Evolutionary conservation across 805 yeast genomes (phyloP).

Genomic region (Ogataea methylovora): DNA sequence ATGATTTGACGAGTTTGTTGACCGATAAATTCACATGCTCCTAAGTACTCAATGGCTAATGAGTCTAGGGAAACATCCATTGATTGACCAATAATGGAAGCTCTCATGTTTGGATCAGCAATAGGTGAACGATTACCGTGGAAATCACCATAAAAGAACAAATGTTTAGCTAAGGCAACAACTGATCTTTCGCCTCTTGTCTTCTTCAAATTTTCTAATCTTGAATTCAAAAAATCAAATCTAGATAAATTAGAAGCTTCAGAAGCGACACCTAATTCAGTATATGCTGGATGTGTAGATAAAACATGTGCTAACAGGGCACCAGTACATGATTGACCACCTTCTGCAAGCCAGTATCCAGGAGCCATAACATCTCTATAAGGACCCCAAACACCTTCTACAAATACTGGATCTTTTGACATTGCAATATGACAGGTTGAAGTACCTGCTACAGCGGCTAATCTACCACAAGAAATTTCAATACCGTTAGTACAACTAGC

Average conservation of each 20-base stretch:
- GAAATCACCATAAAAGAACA: conserved; percentile 92
- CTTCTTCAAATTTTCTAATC: conserved; percentile 57
- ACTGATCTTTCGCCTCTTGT: conserved; percentile 60
- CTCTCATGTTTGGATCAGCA: conserved; percentile 91
- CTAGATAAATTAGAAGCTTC: conserved; percentile 63
- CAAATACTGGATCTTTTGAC: conserved; percentile 79
- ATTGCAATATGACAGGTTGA: conserved; percentile 93
- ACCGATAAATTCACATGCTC: conserved; percentile 95
- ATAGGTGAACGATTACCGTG: conserved; percentile 98
- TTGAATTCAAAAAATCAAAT: conserved; percentile 76
- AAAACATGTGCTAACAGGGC: conserved; percentile 85
- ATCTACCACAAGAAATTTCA: conserved; percentile 65
- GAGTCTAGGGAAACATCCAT: conserved; percentile 86
- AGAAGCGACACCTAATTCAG: conserved; percentile 60
- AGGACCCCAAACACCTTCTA: conserved; percentile 98
- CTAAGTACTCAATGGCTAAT: conserved; percentile 79
- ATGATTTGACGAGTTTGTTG: conserved; percentile 96
- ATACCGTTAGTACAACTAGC: conserved; percentile 35
- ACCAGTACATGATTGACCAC: conserved; percentile 98
- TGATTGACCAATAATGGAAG: conserved; percentile 84
- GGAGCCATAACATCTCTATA: conserved; percentile 90
- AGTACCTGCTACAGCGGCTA: conserved; percentile 98
- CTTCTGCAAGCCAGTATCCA: conserved; percentile 92
- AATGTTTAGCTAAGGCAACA: conserved; percentile 71
- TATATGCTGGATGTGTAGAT: conserved; percentile 81